These are phyloP conservation scores for Austroboletus novae-zelandiae DNA, from an alignment of 1,284 basidiomycete genomes.

Conservation along the genomic window DNA sequence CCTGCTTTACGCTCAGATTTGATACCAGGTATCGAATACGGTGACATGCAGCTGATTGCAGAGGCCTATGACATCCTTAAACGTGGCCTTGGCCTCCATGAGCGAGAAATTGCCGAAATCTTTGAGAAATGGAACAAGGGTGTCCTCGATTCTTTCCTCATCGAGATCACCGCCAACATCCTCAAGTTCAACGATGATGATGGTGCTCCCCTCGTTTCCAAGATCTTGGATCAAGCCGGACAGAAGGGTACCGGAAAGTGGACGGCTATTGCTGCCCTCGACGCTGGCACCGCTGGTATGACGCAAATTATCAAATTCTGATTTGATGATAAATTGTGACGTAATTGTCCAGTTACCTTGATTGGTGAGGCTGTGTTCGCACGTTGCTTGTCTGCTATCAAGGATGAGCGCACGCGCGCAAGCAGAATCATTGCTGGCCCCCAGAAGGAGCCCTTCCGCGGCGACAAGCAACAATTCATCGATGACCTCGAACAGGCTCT, in stretches of 20 bases:
- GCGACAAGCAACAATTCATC: conserved; percentile 99
- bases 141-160: conserved; percentile 98
- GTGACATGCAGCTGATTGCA: conserved; percentile 99
- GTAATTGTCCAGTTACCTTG: conserved; percentile 73
- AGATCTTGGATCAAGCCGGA: conserved; percentile 95
- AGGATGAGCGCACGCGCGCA: conserved; percentile 94
- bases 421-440: conserved; percentile 91
- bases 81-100: conserved; percentile 84
- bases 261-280: conserved; percentile 98
- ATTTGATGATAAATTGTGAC: conserved; percentile 6
- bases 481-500: conserved; percentile 98
- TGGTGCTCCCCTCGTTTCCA: conserved; percentile 85
- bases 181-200: conserved; percentile 97
- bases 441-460: conserved; percentile 89
- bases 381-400: conserved; percentile 96
- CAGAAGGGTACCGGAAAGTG: conserved; percentile 99
- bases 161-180: conserved; percentile 96
- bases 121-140: conserved; percentile 97
- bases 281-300: conserved; percentile 86
- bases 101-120: conserved; percentile 87
- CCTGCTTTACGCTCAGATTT: conserved; percentile 10
- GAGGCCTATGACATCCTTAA: conserved; percentile 99
- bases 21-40: conserved; percentile 89
- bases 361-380: conserved; percentile 99
- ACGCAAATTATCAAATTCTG: conserved; percentile 10